Evolutionary conservation across 139 green algal species (phyloP).

Genomic region (Bryopsis sp.): DNA sequence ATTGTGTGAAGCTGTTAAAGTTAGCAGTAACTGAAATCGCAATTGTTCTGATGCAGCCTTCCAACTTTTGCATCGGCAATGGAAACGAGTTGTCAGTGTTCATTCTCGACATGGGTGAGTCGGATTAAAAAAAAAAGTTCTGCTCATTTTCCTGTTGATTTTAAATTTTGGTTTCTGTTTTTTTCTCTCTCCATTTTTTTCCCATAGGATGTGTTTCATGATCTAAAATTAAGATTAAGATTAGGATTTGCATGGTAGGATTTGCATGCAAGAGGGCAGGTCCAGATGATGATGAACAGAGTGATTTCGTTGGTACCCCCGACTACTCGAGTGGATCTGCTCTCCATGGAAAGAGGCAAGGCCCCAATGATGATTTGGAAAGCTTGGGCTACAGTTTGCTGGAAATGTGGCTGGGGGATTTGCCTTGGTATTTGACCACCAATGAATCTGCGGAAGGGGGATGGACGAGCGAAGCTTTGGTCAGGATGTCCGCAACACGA

Average conservation of each 20-base stretch:
- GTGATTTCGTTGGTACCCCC: slow-evolving; percentile 16
- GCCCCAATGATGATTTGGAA: slow-evolving; percentile 36
- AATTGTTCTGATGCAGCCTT: not conserved
- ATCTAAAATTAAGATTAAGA: no score
- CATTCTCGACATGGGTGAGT: slow-evolving; percentile 7
- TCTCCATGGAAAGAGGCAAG: slow-evolving; percentile 2
- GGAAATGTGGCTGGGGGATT: slow-evolving; percentile 23
- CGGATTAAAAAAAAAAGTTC: no score
- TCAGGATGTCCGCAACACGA: not conserved
- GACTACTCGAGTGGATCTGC: slow-evolving; percentile 7
- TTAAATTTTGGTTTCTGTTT: no score
- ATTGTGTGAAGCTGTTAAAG: no score
- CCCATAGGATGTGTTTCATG: no score
- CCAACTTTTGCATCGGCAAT: slow-evolving; percentile 14
- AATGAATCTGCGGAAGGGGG: slow-evolving; percentile 4
- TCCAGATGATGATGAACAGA: not conserved
- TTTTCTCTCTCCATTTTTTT: no score
- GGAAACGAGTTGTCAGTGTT: not conserved
- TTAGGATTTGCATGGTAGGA: not conserved
- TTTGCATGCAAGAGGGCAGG: not conserved
- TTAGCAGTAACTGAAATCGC: not conserved
- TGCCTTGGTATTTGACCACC: slow-evolving; percentile 20
- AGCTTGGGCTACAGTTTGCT: slow-evolving; percentile 36
- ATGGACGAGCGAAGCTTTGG: slow-evolving; percentile 1
- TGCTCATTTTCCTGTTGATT: no score